Conservation (phyloP, 140 eudicot species). For the Bidens hawaiensis region DNA sequence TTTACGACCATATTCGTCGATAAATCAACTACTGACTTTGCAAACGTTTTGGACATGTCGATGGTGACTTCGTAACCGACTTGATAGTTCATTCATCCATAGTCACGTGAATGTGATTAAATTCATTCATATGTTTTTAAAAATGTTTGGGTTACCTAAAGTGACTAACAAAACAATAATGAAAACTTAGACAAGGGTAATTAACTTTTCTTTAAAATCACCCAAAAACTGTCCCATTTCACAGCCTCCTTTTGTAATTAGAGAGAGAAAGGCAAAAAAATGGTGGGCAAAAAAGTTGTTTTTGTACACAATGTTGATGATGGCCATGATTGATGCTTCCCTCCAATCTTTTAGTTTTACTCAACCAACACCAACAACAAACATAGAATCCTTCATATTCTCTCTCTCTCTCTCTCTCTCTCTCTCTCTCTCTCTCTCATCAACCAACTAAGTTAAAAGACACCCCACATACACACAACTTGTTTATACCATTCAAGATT, state of each 20-base stretch:
- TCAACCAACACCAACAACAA: constrained; percentile 41
- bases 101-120: too few species aligned
- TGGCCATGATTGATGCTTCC: constrained; percentile 42
- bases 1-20: too few species aligned
- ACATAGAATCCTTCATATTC: constrained; percentile 22
- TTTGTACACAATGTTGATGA: constrained; percentile 66
- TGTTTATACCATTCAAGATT: constrained; percentile 22
- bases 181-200: not conserved
- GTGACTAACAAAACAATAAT: too few species aligned
- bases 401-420: constrained; percentile 38
- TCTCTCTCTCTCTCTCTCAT: constrained; percentile 30
- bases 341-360: constrained; percentile 38
- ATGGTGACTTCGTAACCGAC: too few species aligned
- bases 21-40: not conserved
- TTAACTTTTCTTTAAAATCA: constrained; percentile 24
- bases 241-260: constrained; percentile 36
- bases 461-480: constrained; percentile 10
- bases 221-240: constrained; percentile 33
- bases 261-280: constrained; percentile 30
- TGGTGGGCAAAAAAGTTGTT: constrained; percentile 65
- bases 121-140: too few species aligned
- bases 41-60: not conserved
- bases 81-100: too few species aligned
- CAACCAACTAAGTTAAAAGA: constrained; percentile 12
- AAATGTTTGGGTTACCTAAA: not conserved